Evolutionary conservation across 768 basidiomycete genomes (phyloP), one percentile per base, ranked within the genome.

Genomic region (Hemileccinum impolitum): DNA sequence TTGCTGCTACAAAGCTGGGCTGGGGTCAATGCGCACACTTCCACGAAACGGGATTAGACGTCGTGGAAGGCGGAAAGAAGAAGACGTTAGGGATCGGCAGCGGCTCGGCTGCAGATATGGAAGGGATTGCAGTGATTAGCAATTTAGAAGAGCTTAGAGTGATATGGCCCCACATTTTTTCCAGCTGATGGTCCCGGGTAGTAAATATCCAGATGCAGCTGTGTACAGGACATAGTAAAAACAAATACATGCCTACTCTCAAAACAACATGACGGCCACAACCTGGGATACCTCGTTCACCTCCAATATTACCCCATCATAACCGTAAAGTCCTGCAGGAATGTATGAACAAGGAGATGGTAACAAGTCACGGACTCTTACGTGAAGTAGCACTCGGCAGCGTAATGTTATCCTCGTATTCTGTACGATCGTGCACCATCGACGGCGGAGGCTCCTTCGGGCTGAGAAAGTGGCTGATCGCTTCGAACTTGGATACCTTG

Each of bases 21-120:
- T 93, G 90, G 90, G 80, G 74, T 0, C 77, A 78, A 50, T 85
- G 85, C 39, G 87, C 81, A 3, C 85, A 90, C 60, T 92, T 90
- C 56, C 80, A 81, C 55, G 90, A 92, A 66, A 62, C 63, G n/a
- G 84, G 82, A 1, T 56, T 84, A 10, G 78, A 82, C 42, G 71
- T 73, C 17, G 73, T 83, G 58, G 85, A 89, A 60, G 84, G 85
- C 1, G 83, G 84, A 5, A 75, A 66, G 58, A 60, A 70, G 45
- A 82, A 76, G 62, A 68, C 75, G 21, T 65, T 72, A 39, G 72
- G 70, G 28, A 64, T 68, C 45, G 72, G 72, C 14, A 65, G 68
- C 38, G 50, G 60, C n/a, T 61, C 65, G 13, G 66, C 65, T 21
- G 69, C 65, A 45, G 64, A 55, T 12, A 58, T 71, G 31, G 75